Conservation (phyloP, 805 yeast genomes). For the Pichia eremophila region DNA sequence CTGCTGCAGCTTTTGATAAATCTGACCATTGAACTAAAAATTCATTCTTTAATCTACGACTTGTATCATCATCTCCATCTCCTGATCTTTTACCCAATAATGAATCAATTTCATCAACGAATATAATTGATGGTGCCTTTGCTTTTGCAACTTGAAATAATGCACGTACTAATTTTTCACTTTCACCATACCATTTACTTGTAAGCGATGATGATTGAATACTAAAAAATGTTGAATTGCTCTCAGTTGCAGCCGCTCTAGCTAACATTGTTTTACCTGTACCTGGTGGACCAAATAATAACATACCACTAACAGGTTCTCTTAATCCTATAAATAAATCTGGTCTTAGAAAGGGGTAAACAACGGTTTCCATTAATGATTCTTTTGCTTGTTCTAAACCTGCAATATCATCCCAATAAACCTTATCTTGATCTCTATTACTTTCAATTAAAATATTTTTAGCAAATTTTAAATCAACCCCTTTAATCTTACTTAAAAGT, state of each 20-base stretch:
- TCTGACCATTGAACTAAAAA: slow-evolving; percentile 94
- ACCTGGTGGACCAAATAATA: slow-evolving; percentile 97
- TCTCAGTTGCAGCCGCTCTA: slow-evolving; percentile 92
- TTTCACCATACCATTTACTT: slow-evolving; percentile 82
- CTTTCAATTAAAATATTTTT: slow-evolving; percentile 81
- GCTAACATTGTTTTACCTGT: slow-evolving; percentile 98
- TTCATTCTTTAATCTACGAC: slow-evolving; percentile 85
- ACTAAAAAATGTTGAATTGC: slow-evolving; percentile 84
- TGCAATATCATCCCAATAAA: slow-evolving; percentile 91
- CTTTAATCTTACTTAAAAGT: slow-evolving; percentile 41
- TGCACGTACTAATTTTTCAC: slow-evolving; percentile 88
- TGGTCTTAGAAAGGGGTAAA: slow-evolving; percentile 89
- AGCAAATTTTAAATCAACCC: slow-evolving; percentile 74
- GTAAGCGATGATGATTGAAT: slow-evolving; percentile 86
- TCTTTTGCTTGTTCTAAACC: slow-evolving; percentile 85
- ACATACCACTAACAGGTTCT: slow-evolving; percentile 95
- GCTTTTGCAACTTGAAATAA: slow-evolving; percentile 76
- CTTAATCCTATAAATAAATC: slow-evolving; percentile 84
- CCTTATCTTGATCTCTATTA: slow-evolving; percentile 82
- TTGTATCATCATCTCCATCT: slow-evolving; percentile 72
- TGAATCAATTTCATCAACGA: slow-evolving; percentile 94
- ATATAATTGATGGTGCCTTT: slow-evolving; percentile 85
- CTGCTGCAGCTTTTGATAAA: slow-evolving; percentile 79
- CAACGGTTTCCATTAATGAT: slow-evolving; percentile 88
- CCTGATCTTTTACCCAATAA: slow-evolving; percentile 66